A percentile compares a stretch with the other conserved stretches of the same genome.
These are phyloP conservation scores for Curvularia sp. DNA, from an alignment of 2,329 filamentous ascomycete genomes.

Conservation along the genomic window DNA sequence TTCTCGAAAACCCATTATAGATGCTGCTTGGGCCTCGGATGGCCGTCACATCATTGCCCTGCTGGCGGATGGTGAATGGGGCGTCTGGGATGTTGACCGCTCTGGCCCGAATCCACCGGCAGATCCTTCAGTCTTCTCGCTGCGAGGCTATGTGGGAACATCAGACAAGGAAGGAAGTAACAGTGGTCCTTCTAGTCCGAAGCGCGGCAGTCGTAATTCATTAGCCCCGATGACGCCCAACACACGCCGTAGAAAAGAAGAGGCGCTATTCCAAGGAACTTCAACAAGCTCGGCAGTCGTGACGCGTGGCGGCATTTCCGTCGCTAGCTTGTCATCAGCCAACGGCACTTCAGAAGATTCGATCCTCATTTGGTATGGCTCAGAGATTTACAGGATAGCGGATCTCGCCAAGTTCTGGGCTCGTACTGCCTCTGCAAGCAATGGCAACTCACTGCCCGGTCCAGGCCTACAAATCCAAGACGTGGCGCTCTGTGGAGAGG, in stretches of 20 bases:
- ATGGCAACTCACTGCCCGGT: conserved; percentile 49
- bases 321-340: conserved; percentile 42
- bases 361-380: conserved; percentile 56
- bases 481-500: conserved; percentile 52
- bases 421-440: conserved; percentile 47
- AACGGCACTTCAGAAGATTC: conserved; percentile 53
- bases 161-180: conserved; percentile 31
- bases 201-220: conserved; percentile 44
- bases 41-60: conserved; percentile 57
- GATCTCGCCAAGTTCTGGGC: conserved; percentile 56
- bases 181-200: conserved; percentile 38
- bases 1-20: conserved; percentile 57
- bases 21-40: conserved; percentile 56
- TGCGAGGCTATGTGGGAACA: conserved; percentile 47
- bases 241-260: conserved; percentile 55
- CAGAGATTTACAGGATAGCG: conserved; percentile 54
- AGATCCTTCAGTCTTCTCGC: conserved; percentile 43
- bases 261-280: conserved; percentile 54
- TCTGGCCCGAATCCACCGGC: conserved; percentile 41
- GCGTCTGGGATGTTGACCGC: conserved; percentile 57
- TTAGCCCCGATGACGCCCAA: conserved; percentile 61
- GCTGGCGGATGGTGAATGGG: conserved; percentile 60
- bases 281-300: conserved; percentile 40
- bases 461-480: conserved; percentile 53
- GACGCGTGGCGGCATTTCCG: conserved; percentile 54